phyloP scores from a whole-genome alignment of 73 alveolate species.

The Loxodes magnus region DNA sequence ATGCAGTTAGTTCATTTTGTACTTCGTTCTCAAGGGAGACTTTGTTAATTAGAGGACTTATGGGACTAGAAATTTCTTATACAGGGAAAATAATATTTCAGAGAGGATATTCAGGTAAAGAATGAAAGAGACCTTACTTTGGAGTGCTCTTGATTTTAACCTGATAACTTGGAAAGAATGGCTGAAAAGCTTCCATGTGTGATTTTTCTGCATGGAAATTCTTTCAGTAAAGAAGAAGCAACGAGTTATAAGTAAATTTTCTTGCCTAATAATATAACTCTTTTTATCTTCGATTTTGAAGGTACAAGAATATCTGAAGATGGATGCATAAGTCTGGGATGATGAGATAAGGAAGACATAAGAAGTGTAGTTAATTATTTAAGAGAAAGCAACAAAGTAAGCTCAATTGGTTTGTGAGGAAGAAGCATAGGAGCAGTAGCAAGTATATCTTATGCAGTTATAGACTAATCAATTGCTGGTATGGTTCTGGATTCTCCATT shows the following conservation, averaged over 20 bases:
- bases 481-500: slow-evolving; percentile 84
- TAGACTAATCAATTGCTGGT: slow-evolving; percentile 56
- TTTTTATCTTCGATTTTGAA: slow-evolving; percentile 76
- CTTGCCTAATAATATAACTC: slow-evolving; percentile 43
- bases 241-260: slow-evolving; percentile 40
- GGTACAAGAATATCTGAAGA: slow-evolving; percentile 91
- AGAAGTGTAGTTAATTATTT: slow-evolving; percentile 56
- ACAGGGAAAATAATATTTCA: no score
- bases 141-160: slow-evolving; percentile 47
- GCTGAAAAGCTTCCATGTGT: slow-evolving; percentile 59
- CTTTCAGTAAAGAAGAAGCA: slow-evolving; percentile 74
- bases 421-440: slow-evolving; percentile 97
- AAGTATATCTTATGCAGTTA: slow-evolving; percentile 59
- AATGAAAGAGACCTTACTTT: no score
- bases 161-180: slow-evolving; percentile 30
- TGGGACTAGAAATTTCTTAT: no score
- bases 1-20: no score
- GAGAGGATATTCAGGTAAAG: no score
- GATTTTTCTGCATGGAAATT: slow-evolving; percentile 82
- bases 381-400: slow-evolving; percentile 56
- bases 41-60: no score
- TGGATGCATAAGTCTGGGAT: slow-evolving; percentile 76
- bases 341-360: slow-evolving; percentile 75
- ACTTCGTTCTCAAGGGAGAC: no score
- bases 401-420: slow-evolving; percentile 85